phyloP scores from a whole-genome alignment of 2,329 filamentous ascomycete species.

The Paecilomyces dactylethromorphus region DNA sequence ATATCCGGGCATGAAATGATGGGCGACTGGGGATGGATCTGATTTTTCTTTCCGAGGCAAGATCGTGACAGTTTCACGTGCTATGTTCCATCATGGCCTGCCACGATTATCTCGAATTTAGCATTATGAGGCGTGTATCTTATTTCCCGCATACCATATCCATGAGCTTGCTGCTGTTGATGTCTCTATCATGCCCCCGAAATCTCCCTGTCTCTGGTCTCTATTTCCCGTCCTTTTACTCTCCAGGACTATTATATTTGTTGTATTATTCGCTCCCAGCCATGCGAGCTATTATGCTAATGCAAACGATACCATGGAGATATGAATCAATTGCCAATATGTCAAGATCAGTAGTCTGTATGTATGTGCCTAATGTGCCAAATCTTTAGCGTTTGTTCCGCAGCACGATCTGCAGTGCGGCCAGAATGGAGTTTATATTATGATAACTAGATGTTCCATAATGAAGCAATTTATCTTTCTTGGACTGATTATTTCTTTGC shows the following conservation, averaged over 20 bases:
- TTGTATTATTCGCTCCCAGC: not conserved
- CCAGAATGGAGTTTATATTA: not conserved
- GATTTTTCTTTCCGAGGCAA: not conserved
- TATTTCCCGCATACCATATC: not conserved
- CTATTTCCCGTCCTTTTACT: not conserved
- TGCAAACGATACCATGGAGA: not conserved
- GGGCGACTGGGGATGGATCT: not conserved
- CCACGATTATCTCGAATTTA: not conserved
- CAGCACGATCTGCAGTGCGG: not conserved
- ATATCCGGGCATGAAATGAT: not conserved
- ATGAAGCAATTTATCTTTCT: too few species aligned
- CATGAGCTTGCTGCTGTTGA: not conserved
- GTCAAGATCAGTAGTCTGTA: not conserved
- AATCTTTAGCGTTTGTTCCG: not conserved
- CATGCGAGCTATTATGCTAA: not conserved
- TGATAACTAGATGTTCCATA: too few species aligned
- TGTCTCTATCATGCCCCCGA: not conserved
- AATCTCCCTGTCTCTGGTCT: not conserved
- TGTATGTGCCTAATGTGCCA: not conserved
- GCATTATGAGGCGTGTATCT: not conserved
- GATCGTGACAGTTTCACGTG: not conserved
- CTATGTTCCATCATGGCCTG: not conserved
- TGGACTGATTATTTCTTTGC: too few species aligned
- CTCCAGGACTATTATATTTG: not conserved
- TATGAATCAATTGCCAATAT: not conserved